Evolutionary conservation across 2,329 filamentous ascomycete genomes (phyloP).

Genomic region (Tolypocladium album): DNA sequence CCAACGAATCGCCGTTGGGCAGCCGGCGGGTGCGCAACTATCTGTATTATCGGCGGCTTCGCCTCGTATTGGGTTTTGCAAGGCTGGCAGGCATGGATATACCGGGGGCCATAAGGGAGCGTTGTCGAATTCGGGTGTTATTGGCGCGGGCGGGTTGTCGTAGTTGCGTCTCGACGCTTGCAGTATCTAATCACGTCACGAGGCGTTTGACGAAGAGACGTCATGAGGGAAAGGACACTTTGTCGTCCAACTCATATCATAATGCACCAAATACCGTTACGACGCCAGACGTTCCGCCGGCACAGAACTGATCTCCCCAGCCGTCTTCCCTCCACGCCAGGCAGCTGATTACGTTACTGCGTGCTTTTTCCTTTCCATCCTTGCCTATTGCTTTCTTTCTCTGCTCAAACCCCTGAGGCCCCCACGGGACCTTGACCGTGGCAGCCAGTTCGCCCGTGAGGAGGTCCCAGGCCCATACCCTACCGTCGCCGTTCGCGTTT

Average conservation of each 20-base stretch:
- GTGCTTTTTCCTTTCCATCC: conserved; percentile 49
- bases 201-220: background rate
- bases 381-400: conserved; percentile 44
- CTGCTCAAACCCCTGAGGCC: conserved; percentile 33
- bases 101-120: background rate
- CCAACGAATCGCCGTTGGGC: background rate
- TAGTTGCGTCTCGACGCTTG: background rate
- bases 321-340: conserved; percentile 52
- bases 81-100: background rate
- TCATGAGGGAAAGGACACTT: background rate
- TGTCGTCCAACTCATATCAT: conserved; percentile 10
- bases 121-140: conserved; percentile 3
- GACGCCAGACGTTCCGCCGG: conserved; percentile 52
- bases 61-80: background rate
- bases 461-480: conserved; percentile 75
- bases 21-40: background rate
- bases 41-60: background rate
- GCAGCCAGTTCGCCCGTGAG: conserved; percentile 59
- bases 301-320: conserved; percentile 54
- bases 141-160: background rate
- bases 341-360: conserved; percentile 50
- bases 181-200: background rate
- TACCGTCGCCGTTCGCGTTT: conserved; percentile 37
- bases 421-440: conserved; percentile 49
- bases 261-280: conserved; percentile 49